A percentile compares a stretch with the other conserved stretches of the same genome.
Conservation (phyloP, 192 early-diverging fungal species). For the Lunasporangiospora selenospora region DNA sequence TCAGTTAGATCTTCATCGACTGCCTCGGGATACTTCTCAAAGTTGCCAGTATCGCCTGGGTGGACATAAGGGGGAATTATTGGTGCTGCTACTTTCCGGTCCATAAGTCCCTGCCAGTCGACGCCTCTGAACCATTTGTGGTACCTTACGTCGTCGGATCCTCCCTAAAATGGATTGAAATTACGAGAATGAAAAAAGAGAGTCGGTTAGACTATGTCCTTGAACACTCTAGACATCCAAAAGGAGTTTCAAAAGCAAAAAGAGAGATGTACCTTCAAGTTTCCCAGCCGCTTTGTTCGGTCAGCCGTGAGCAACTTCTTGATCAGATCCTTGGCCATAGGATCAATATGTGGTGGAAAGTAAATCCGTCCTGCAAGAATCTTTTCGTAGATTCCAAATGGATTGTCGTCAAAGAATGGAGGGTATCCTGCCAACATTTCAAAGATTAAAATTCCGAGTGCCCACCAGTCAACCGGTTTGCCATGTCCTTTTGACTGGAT, state of each 20-base stretch:
- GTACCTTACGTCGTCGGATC: slow-evolving; percentile 88
- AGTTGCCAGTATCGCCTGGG: slow-evolving; percentile 96
- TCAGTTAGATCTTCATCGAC: slow-evolving; percentile 62
- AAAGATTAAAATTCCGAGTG: slow-evolving; percentile 95
- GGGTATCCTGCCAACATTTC: slow-evolving; percentile 99
- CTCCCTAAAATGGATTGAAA: slow-evolving; percentile 59
- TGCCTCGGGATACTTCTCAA: slow-evolving; percentile 96
- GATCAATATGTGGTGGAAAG: slow-evolving; percentile 89
- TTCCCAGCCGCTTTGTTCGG: slow-evolving; percentile 91
- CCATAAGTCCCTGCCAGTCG: slow-evolving; percentile 88
- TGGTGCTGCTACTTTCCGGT: slow-evolving; percentile 80
- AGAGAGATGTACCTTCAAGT: slow-evolving; percentile 65
- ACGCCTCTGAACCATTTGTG: slow-evolving; percentile 96
- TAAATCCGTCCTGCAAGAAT: slow-evolving; percentile 90
- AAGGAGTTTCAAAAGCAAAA: too few relatives aligned
- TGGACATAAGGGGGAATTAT: slow-evolving; percentile 89
- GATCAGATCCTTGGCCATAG: slow-evolving; percentile 87
- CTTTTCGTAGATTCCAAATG: slow-evolving; percentile 99
- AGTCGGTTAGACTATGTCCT: too few relatives aligned
- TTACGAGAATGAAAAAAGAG: not conserved
- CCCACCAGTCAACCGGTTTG: slow-evolving; percentile 99
- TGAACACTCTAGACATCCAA: too few relatives aligned
- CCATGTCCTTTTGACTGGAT: slow-evolving; percentile 98
- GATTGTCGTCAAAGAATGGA: slow-evolving; percentile 97
- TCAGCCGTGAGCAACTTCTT: slow-evolving; percentile 92